These are phyloP conservation scores for Pleurotus sapidus DNA, from an alignment of 768 basidiomycete genomes.

Conservation along the genomic window DNA sequence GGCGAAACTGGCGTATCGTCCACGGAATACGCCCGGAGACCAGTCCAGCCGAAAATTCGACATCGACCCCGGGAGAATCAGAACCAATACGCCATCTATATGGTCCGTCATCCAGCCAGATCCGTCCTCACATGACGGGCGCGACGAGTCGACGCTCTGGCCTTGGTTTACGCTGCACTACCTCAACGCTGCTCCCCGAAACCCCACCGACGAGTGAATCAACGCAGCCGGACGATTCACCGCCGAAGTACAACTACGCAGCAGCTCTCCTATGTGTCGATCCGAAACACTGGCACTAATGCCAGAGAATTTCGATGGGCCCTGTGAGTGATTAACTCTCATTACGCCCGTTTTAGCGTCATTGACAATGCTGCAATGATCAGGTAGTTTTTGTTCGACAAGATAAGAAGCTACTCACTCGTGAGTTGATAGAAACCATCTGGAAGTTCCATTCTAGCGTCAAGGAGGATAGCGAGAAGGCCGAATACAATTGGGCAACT, in stretches of 20 bases:
- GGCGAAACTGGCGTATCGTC: background rate
- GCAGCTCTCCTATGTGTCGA: background rate
- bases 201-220: no score
- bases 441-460: background rate
- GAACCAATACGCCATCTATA: no score
- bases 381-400: background rate
- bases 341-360: background rate
- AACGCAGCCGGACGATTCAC: no score
- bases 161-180: no score
- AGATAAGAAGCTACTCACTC: background rate
- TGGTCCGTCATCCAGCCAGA: no score
- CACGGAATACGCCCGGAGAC: background rate
- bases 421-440: conserved; percentile 1
- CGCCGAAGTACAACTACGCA: background rate
- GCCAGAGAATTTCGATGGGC: background rate
- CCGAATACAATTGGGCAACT: background rate
- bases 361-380: background rate
- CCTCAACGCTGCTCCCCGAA: no score
- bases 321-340: background rate
- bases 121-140: no score
- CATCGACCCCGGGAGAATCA: no score
- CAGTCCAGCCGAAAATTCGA: background rate
- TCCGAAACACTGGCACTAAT: background rate
- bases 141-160: no score
- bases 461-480: background rate